A percentile compares a stretch with the other conserved stretches of the same genome.
phyloP scores from a whole-genome alignment of 1,139 yeast genomes.

The Candida pseudocylindracea region DNA sequence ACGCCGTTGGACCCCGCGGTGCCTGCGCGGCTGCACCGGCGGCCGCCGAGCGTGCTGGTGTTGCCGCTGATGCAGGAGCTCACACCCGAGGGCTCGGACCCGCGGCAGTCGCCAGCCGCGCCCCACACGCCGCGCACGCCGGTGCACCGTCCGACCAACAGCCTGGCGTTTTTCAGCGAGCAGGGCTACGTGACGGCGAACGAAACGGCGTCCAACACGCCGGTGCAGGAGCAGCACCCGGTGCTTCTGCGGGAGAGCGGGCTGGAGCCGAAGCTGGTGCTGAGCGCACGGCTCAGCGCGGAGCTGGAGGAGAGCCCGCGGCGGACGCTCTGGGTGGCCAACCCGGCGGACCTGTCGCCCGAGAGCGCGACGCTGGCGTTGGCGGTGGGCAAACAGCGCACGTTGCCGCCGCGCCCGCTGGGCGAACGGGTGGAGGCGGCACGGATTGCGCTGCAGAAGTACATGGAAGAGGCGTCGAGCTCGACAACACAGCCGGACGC shows the following conservation, averaged over 20 bases:
- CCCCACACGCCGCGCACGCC: no score
- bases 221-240: neutral
- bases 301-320: neutral
- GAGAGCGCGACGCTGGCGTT: neutral
- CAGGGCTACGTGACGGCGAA: no score
- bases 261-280: neutral
- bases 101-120: no score
- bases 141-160: no score
- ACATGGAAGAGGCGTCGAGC: neutral
- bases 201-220: no score
- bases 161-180: no score
- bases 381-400: neutral
- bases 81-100: no score
- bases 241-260: neutral
- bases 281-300: neutral
- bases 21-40: no score
- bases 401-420: conserved; percentile 1
- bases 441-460: neutral
- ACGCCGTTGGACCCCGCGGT: no score
- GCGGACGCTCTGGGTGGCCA: neutral
- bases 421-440: conserved; percentile 1
- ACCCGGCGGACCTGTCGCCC: neutral
- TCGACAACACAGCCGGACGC: neutral
- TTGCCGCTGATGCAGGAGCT: no score
- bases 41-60: no score